Conservation (phyloP, 768 basidiomycete genomes). For the Suillus luteus region DNA sequence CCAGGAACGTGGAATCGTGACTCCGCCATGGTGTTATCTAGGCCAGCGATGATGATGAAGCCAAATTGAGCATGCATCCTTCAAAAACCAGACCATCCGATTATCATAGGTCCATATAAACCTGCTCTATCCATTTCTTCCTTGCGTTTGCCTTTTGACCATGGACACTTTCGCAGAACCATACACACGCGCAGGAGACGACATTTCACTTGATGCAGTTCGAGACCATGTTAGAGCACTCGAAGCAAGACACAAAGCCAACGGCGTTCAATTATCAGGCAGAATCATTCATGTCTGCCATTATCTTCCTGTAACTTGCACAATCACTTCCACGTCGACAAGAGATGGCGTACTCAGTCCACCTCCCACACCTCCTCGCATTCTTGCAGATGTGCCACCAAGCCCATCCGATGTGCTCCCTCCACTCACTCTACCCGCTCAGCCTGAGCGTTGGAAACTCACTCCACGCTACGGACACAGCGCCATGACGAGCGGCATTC, state of each 20-base stretch:
- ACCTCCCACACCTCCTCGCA: constrained; percentile 75
- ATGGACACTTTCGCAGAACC: constrained; percentile 81
- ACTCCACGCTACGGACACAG: constrained; percentile 84
- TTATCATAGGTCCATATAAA: not conserved
- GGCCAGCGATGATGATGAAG: not conserved
- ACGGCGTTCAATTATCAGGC: constrained; percentile 77
- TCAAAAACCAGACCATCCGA: constrained; percentile 1
- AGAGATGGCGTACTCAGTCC: constrained; percentile 63
- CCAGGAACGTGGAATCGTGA: too few species aligned
- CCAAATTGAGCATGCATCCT: not conserved
- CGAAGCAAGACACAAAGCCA: constrained; percentile 68
- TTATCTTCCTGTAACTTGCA: constrained; percentile 79
- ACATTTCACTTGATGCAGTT: constrained; percentile 72
- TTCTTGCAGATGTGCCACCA: constrained; percentile 47
- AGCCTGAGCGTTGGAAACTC: constrained; percentile 63
- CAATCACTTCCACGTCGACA: constrained; percentile 43
- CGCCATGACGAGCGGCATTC: constrained; percentile 94
- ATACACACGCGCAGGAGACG: constrained; percentile 62
- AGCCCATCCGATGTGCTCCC: constrained; percentile 28
- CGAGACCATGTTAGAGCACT: constrained; percentile 70
- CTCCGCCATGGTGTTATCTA: too few species aligned
- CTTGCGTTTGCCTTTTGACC: not conserved
- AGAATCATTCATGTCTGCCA: constrained; percentile 92
- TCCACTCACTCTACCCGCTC: constrained; percentile 20
- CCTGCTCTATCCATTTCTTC: not conserved